Conservation (phyloP, 805 yeast species). For the Candida andamanensis region DNA sequence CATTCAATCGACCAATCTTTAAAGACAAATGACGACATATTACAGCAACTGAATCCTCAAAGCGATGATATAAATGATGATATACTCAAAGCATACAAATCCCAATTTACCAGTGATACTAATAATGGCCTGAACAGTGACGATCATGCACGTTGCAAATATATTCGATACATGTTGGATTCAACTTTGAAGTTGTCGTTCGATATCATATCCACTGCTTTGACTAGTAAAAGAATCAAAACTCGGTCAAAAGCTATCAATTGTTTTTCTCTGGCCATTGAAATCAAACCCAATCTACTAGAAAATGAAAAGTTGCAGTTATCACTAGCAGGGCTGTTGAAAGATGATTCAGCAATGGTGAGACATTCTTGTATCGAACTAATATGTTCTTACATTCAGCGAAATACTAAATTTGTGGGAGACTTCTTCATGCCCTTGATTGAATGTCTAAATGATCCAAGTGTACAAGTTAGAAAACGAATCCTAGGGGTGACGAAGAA, state of each 20-base stretch:
- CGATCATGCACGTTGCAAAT: too few species aligned
- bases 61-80: too few species aligned
- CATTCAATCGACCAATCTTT: too few species aligned
- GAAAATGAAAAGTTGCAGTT: too few species aligned
- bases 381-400: slow-evolving; percentile 42
- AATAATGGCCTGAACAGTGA: too few species aligned
- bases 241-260: slow-evolving; percentile 55
- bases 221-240: slow-evolving; percentile 26
- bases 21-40: too few species aligned
- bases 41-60: too few species aligned
- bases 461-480: slow-evolving; percentile 60
- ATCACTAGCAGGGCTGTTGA: slow-evolving; percentile 49
- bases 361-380: slow-evolving; percentile 74
- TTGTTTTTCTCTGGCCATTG: slow-evolving; percentile 54
- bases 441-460: slow-evolving; percentile 50
- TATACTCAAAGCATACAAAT: too few species aligned
- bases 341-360: slow-evolving; percentile 64
- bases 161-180: too few species aligned
- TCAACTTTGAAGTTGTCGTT: too few species aligned
- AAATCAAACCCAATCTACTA: too few species aligned
- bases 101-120: too few species aligned
- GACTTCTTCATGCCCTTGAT: slow-evolving; percentile 48
- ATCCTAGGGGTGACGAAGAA: slow-evolving; percentile 48
- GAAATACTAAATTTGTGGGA: slow-evolving; percentile 41
- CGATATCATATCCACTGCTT: background rate